Base-by-base conservation (phyloP, 1,139 yeast species). In the Zygosaccharomyces pseudobailii region DNA sequence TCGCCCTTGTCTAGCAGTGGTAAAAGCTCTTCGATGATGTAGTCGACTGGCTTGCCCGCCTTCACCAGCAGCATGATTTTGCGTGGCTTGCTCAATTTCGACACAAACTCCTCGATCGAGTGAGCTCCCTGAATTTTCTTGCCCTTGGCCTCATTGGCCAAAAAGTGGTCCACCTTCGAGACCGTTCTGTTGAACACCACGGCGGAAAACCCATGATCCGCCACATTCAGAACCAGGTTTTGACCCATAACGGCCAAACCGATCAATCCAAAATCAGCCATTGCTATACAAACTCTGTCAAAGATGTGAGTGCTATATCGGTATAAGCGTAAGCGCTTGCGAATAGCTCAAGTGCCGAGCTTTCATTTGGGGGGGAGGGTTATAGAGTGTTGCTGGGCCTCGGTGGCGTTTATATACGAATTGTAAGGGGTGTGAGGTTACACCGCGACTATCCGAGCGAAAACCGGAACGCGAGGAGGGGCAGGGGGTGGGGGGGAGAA, bases 201-300 rank as follows among this genome's bases (percentile, higher is more conserved):
- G 63, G 92, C 98, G 60, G 95, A 87, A 75, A 76, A 87, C 50
- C 97, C 97, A 75, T 92, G 95, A 79, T 92, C 98, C 62, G 97
- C 97, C 66, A 94, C 95, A 74, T 92, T 92, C 63, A 92, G 81
- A 72, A 92, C 88, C 80, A 92, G 79, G 82, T 92, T 92, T 73
- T 90, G 97, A 74, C 98, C 98, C 98, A 92, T 92, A 63, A 92
- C 98, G 85, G 98, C 98, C 82, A 92, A 82, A 71, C 98, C 98
- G 69, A 92, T 90, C 73, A 92, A 87, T 74, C 97, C 98, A 74
- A 92, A 83, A 84, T 92, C 98, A 80, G 92, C 95, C 42, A 40
- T 37, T 39, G 45, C 30, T 13, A 13, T 13, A 13, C 17, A 13
- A 13, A 13, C 17, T 13, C 17, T 13, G 17, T 13, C 17, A 13